Evolutionary conservation across 2,329 filamentous ascomycete genomes (phyloP).

Genomic region (Fusarium anthophilum): DNA sequence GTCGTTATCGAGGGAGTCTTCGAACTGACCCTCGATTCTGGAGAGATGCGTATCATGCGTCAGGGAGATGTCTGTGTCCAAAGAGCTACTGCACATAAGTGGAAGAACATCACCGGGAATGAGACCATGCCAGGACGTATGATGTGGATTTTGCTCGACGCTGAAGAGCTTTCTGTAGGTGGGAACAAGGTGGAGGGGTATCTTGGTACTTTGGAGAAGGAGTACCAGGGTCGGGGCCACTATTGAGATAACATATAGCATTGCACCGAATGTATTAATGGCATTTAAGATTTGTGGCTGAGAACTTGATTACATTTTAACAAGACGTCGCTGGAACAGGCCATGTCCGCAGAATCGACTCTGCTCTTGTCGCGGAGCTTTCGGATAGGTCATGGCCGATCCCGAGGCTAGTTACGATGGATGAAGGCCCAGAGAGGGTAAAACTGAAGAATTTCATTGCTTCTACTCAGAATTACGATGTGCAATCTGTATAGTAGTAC

Average conservation of each 20-base stretch:
- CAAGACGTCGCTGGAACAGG: no score
- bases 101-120: background rate
- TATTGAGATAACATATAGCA: background rate
- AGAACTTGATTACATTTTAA: background rate
- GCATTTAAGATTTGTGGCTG: accelerated
- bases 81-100: background rate
- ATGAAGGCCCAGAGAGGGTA: no score
- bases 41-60: background rate
- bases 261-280: accelerated
- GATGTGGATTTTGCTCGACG: background rate
- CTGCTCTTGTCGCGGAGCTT: background rate
- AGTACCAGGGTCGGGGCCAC: background rate
- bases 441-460: background rate
- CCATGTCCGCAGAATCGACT: no score
- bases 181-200: background rate
- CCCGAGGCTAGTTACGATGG: accelerated
- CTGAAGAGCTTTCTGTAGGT: background rate
- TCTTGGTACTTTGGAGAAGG: background rate
- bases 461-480: accelerated
- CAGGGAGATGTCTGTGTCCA: background rate
- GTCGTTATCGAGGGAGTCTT: background rate
- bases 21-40: background rate
- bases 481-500: accelerated
- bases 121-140: background rate
- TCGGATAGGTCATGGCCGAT: background rate